phyloP scores from a whole-genome alignment of 192 early-diverging fungal species.

The Thamnidium elegans region DNA sequence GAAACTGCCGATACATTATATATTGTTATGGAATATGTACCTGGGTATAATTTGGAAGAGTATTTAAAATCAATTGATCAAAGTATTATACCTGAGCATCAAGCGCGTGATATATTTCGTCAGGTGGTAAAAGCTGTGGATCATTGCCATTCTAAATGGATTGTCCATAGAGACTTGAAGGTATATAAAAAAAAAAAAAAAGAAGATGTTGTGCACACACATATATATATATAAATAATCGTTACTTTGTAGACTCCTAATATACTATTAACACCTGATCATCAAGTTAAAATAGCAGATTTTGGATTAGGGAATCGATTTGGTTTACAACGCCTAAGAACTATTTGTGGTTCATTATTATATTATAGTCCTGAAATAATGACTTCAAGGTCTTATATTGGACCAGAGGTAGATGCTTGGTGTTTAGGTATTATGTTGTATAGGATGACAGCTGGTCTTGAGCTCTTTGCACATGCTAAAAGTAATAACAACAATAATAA shows the following conservation, averaged over 20 bases:
- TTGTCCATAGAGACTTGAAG: conserved; percentile 86
- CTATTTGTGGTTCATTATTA: conserved; percentile 90
- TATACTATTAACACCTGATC: conserved; percentile 71
- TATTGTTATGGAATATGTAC: conserved; percentile 86
- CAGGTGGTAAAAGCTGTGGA: conserved; percentile 78
- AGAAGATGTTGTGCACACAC: not conserved
- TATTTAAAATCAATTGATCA: conserved; percentile 56
- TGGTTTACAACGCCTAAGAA: conserved; percentile 66
- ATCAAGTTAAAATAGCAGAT: conserved; percentile 81
- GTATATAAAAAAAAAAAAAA: no score
- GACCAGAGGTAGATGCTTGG: conserved; percentile 95
- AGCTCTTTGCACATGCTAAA: conserved; percentile 45
- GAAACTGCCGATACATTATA: conserved; percentile 79
- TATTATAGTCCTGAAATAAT: conserved; percentile 90
- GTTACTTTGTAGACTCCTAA: conserved; percentile 51
- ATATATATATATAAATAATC: not conserved
- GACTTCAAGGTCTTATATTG: conserved; percentile 80
- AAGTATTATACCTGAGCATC: conserved; percentile 73
- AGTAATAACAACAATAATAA: no score
- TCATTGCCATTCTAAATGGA: conserved; percentile 64
- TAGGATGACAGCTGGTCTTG: conserved; percentile 61
- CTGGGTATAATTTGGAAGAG: conserved; percentile 82
- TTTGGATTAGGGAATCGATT: conserved; percentile 90
- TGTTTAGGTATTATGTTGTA: conserved; percentile 88
- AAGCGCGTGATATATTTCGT: conserved; percentile 82